Evolutionary conservation across 1,139 yeast genomes (phyloP).

Genomic region (Taiozyma onychis): DNA sequence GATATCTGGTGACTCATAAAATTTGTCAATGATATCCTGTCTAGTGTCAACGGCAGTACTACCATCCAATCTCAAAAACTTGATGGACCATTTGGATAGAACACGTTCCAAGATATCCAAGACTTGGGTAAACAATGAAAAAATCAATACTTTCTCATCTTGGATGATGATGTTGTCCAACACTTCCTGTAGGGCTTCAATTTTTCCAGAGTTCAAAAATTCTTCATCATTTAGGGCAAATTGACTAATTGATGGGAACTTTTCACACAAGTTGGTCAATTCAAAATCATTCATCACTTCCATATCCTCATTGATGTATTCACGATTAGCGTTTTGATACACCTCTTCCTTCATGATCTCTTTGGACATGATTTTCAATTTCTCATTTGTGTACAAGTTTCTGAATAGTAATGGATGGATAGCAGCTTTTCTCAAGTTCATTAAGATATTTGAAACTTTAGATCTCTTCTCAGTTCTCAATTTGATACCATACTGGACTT

Average conservation of each 20-base stretch:
- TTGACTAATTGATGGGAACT: conserved; percentile 62
- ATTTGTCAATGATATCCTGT: conserved; percentile 86
- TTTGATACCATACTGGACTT: conserved; percentile 43
- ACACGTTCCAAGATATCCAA: conserved; percentile 82
- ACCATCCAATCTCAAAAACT: conserved; percentile 89
- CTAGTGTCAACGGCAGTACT: conserved; percentile 87
- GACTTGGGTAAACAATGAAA: conserved; percentile 90
- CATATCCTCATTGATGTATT: conserved; percentile 87
- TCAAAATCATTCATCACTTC: conserved; percentile 94
- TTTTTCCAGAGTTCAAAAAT: conserved; percentile 78
- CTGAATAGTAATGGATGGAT: conserved; percentile 74
- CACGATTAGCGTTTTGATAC: conserved; percentile 67
- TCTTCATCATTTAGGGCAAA: conserved; percentile 49
- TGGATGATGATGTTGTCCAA: conserved; percentile 48
- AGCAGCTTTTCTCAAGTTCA: conserved; percentile 70
- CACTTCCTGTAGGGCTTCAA: conserved; percentile 49
- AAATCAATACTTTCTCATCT: conserved; percentile 72
- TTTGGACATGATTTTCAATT: conserved; percentile 60
- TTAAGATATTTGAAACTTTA: conserved; percentile 48
- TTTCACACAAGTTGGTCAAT: conserved; percentile 64
- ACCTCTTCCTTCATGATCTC: conserved; percentile 77
- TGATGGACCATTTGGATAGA: conserved; percentile 56
- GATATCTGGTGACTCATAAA: conserved; percentile 74
- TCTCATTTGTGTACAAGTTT: conserved; percentile 47
- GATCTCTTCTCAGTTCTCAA: conserved; percentile 48